Percentiles rank a stretch among this genome's conserved stretches.
These are phyloP conservation scores for Orbilia oligospora DNA, from an alignment of 2,329 filamentous ascomycete genomes.

Conservation along the genomic window DNA sequence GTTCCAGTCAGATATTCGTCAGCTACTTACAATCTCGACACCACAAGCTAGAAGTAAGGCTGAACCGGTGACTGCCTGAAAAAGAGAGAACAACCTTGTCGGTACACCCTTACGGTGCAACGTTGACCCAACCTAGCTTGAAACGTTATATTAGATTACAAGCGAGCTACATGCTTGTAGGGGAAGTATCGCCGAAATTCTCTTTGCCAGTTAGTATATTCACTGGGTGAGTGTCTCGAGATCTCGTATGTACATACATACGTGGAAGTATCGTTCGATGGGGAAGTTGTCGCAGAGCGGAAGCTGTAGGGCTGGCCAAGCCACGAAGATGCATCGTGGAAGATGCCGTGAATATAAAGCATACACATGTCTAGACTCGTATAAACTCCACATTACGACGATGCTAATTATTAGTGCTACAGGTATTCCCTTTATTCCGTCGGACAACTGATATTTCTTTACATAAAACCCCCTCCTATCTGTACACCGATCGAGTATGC, in stretches of 20 bases:
- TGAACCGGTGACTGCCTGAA: too few relatives aligned
- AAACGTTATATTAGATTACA: constrained; percentile 1
- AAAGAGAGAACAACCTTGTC: neutral
- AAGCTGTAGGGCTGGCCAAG: constrained; percentile 30
- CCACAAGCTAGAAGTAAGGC: too few relatives aligned
- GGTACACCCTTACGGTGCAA: constrained; percentile 21
- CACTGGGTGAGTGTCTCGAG: neutral
- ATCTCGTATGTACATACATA: too few relatives aligned
- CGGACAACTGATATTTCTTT: too few relatives aligned
- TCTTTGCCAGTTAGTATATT: neutral
- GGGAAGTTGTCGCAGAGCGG: constrained; percentile 19
- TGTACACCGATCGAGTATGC: too few relatives aligned
- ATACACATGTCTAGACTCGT: too few relatives aligned
- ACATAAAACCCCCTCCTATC: too few relatives aligned
- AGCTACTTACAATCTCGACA: constrained; percentile 2
- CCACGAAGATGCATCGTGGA: neutral
- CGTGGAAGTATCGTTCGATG: too few relatives aligned
- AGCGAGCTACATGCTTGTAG: constrained; percentile 46
- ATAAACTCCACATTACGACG: too few relatives aligned
- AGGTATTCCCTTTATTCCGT: too few relatives aligned
- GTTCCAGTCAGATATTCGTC: constrained; percentile 50
- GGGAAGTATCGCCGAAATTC: constrained; percentile 44
- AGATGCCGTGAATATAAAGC: neutral
- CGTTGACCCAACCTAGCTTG: neutral
- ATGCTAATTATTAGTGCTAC: too few relatives aligned